A percentile compares a stretch with the other conserved stretches of the same genome.
phyloP scores from a whole-genome alignment of 305 asterid species.

The Caryopteris hybrid region DNA sequence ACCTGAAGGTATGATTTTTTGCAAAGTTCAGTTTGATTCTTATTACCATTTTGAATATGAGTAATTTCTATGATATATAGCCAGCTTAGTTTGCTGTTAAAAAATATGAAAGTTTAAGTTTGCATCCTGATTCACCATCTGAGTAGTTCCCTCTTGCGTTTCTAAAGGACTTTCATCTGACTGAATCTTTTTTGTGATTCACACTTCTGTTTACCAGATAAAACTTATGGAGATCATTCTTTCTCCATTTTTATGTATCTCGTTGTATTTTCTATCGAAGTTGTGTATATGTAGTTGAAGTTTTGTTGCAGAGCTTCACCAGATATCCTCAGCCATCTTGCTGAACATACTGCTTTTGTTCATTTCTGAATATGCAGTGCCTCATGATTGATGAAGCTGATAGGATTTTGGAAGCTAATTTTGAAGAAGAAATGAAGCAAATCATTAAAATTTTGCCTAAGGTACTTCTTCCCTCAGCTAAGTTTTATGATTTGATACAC shows the following conservation, averaged over 20 bases:
- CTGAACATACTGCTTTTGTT: background rate
- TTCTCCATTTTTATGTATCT: background rate
- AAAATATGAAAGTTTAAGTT: background rate
- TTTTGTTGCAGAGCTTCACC: background rate
- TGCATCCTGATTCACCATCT: background rate
- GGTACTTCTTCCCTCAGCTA: slow-evolving; percentile 38
- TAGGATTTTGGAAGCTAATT: slow-evolving; percentile 85
- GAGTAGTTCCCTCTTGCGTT: background rate
- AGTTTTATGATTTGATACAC: background rate
- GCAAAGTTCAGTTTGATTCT: background rate
- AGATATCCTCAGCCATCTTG: background rate
- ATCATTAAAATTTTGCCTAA: slow-evolving; percentile 76
- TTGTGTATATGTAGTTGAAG: background rate
- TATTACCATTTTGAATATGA: background rate
- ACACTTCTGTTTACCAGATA: too few relatives aligned
- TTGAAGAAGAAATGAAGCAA: slow-evolving; percentile 89
- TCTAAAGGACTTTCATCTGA: too few relatives aligned
- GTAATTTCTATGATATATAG: background rate
- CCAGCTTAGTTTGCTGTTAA: background rate
- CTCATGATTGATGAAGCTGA: slow-evolving; percentile 95
- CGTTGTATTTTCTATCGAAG: background rate
- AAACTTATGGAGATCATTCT: background rate
- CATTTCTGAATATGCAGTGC: slow-evolving; percentile 58
- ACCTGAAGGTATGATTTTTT: slow-evolving; percentile 54
- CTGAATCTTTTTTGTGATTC: too few relatives aligned